These are phyloP conservation scores for Pharus latifolius DNA, from an alignment of 176 grass and related monocot species.

Conservation along the genomic window DNA sequence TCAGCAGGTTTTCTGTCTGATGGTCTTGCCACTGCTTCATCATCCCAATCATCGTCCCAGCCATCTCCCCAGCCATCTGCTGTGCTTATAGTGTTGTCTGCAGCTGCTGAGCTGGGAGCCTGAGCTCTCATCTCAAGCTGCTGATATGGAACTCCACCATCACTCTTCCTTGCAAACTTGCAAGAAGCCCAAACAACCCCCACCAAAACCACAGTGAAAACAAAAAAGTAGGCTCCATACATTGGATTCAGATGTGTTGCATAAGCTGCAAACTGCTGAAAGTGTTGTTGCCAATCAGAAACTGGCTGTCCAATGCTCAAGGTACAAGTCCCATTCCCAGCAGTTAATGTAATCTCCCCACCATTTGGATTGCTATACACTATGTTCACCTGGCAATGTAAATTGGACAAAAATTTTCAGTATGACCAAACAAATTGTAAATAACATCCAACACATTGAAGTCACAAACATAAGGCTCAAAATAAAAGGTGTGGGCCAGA, in stretches of 20 bases:
- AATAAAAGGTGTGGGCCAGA: too few species aligned
- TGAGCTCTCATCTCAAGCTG: slow-evolving; percentile 83
- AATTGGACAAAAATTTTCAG: slow-evolving; percentile 11
- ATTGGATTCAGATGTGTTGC: slow-evolving; percentile 61
- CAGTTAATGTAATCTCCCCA: slow-evolving; percentile 37
- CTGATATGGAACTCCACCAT: slow-evolving; percentile 39
- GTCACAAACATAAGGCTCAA: not conserved
- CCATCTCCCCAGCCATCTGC: slow-evolving; percentile 69
- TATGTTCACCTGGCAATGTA: slow-evolving; percentile 41
- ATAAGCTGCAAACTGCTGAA: slow-evolving; percentile 46
- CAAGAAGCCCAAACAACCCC: slow-evolving; percentile 50
- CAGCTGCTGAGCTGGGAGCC: slow-evolving; percentile 19
- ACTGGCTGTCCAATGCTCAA: slow-evolving; percentile 17
- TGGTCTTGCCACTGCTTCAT: slow-evolving; percentile 50
- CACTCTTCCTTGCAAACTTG: slow-evolving; percentile 41
- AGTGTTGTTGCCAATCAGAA: slow-evolving; percentile 47
- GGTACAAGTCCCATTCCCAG: slow-evolving; percentile 24
- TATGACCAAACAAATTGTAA: not conserved
- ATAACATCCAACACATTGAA: not conserved
- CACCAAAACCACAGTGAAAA: slow-evolving; percentile 48
- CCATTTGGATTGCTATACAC: slow-evolving; percentile 2
- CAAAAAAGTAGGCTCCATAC: slow-evolving; percentile 53
- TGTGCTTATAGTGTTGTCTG: slow-evolving; percentile 24
- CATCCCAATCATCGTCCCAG: slow-evolving; percentile 96
- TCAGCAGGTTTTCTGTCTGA: slow-evolving; percentile 21